Evolutionary conservation across 2,329 filamentous ascomycete genomes (phyloP), one percentile per base, ranked within the genome.

Genomic region (Aspergillus carbonarius): DNA sequence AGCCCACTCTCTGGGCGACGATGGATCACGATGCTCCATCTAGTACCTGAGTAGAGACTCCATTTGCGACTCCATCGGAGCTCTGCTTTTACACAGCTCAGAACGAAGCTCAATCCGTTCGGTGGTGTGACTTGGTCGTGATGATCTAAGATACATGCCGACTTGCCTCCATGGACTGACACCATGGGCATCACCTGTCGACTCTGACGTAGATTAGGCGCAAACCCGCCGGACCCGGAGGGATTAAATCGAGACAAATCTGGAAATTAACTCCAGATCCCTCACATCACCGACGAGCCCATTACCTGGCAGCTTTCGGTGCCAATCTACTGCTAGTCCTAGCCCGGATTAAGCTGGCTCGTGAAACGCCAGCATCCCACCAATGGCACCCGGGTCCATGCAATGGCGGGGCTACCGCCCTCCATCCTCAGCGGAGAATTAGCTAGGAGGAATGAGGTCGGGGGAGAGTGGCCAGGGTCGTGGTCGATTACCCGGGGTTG

Each of bases 371-470:
- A 50, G n/a, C 54, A 42, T 23, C 37, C 17, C 44, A 50, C 44
- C 46, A 49, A 56, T 56, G 35, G 30, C 17, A 32, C 9, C 35
- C 23, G 25, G 54, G n/a, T 40, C 35, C n/a, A 35, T 34, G 35
- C 54, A 48, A 39, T 23, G 54, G 27, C 47, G 20, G 37, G 20
- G 34, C 35, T 32, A 44, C 37, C 47, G 12, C 42, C 34, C 32
- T 56, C 47, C 40, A 40, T 56, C 54, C 40, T 51, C 56, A 55
- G 50, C 56, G 56, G 56, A 58, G 56, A 49, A 50, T 58, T 55
- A 42, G 27, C 42, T 37, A 20, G 40, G 52, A 18, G 10, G 35
- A 23, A 20, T 32, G 20, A 37, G 35, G 32, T 32, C 15, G 44
- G 44, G 44, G 25, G 25, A 48, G 44, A 23, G 13, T 23, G 50